Evolutionary conservation across 345 rosid genomes (phyloP).

Genomic region (Viola odorata): DNA sequence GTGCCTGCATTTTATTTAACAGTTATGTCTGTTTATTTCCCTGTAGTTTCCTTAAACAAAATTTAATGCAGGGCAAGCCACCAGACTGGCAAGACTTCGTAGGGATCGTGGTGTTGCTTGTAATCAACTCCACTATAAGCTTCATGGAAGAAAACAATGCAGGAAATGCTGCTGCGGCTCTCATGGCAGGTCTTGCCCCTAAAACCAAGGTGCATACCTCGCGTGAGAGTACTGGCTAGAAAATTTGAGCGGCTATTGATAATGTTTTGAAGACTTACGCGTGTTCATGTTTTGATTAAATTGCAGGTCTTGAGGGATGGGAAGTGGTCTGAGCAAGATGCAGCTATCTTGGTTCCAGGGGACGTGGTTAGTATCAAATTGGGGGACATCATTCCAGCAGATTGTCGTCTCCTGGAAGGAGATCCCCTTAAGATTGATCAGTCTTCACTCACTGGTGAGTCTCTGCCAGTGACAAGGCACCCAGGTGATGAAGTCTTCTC

Average conservation of each 20-base stretch:
- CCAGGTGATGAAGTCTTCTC: slow-evolving; percentile 76
- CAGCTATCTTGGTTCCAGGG: slow-evolving; percentile 69
- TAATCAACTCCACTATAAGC: slow-evolving; percentile 77
- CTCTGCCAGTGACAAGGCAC: slow-evolving; percentile 64
- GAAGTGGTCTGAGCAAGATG: slow-evolving; percentile 72
- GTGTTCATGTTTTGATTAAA: neutral
- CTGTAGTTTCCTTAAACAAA: neutral
- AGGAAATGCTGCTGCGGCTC: slow-evolving; percentile 87
- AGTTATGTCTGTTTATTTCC: neutral
- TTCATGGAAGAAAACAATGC: slow-evolving; percentile 82
- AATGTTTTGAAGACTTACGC: neutral
- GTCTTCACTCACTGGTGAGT: slow-evolving; percentile 78
- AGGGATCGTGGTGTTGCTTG: slow-evolving; percentile 59
- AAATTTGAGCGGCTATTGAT: too few relatives aligned
- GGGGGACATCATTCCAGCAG: slow-evolving; percentile 82
- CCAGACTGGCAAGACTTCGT: slow-evolving; percentile 90
- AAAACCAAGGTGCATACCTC: slow-evolving; percentile 47
- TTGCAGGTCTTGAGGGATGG: slow-evolving; percentile 68
- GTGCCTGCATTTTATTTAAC: neutral
- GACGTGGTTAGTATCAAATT: slow-evolving; percentile 71
- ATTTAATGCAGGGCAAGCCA: slow-evolving; percentile 54
- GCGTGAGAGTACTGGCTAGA: too few relatives aligned
- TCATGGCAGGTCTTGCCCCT: slow-evolving; percentile 69
- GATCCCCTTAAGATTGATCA: slow-evolving; percentile 80
- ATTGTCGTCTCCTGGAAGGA: slow-evolving; percentile 79